These are phyloP conservation scores for Bacterosira constricta DNA, from an alignment of 108 stramenopile species.

Conservation along the genomic window DNA sequence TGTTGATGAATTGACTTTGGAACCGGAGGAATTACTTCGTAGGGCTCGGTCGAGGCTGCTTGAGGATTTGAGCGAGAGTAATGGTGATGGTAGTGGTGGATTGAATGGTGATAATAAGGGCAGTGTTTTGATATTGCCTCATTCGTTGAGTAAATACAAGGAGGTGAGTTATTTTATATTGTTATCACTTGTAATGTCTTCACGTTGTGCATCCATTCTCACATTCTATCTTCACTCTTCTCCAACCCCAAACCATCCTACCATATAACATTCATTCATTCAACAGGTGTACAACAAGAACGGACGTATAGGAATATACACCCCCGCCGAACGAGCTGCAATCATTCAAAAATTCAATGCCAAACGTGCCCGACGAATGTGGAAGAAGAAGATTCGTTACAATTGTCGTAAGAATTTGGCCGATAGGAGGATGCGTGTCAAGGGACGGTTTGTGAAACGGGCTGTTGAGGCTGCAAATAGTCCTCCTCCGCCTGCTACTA, in stretches of 20 bases:
- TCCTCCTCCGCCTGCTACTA: constrained; percentile 11
- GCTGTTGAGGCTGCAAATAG: constrained; percentile 52
- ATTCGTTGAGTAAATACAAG: constrained; percentile 86
- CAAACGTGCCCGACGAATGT: constrained; percentile 90
- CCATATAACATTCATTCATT: too few relatives aligned
- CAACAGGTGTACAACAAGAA: constrained; percentile 91
- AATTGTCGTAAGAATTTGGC: constrained; percentile 97
- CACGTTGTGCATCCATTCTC: too few relatives aligned
- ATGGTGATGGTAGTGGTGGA: constrained; percentile 4
- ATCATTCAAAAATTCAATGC: constrained; percentile 90
- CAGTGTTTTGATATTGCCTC: constrained; percentile 75
- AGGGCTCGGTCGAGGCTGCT: constrained; percentile 75
- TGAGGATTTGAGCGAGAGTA: constrained; percentile 80
- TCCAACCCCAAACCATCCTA: too few relatives aligned
- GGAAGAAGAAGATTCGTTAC: constrained; percentile 98
- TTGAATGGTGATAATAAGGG: constrained; percentile 38
- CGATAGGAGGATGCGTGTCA: constrained; percentile 93
- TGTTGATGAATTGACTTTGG: constrained; percentile 60
- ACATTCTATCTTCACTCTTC: too few relatives aligned
- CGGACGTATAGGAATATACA: constrained; percentile 97
- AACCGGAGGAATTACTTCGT: constrained; percentile 73
- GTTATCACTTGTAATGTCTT: neutral
- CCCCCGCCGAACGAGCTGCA: constrained; percentile 90
- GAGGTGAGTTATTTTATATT: constrained; percentile 59
- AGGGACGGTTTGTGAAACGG: constrained; percentile 97